phyloP scores from a whole-genome alignment of 2,329 filamentous ascomycete genomes.

The Ciborinia camelliae region DNA sequence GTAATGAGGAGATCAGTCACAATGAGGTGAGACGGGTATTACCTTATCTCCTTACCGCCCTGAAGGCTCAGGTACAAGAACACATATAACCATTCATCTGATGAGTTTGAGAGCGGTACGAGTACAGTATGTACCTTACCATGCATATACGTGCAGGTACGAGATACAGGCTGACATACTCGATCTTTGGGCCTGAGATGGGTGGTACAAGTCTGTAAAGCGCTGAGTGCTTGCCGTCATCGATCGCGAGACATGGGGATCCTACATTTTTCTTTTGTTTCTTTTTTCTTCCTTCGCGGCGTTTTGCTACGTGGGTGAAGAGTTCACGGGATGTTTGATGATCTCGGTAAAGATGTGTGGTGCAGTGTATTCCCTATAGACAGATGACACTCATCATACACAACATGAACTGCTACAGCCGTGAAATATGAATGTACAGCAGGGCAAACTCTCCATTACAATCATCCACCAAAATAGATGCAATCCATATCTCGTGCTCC shows the following conservation, averaged over 20 bases:
- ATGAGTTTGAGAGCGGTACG: background rate
- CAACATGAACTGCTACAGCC: background rate
- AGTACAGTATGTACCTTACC: background rate
- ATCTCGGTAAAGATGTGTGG: background rate
- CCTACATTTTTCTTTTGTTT: background rate
- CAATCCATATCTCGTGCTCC: background rate
- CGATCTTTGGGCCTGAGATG: background rate
- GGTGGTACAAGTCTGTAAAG: background rate
- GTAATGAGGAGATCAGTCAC: background rate
- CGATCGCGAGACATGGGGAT: background rate
- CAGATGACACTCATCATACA: background rate
- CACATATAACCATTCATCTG: background rate
- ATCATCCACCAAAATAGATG: background rate
- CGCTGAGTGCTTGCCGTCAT: background rate
- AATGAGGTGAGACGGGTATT: conserved; percentile 10
- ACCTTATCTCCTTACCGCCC: background rate
- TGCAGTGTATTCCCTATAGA: background rate
- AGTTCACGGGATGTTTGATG: background rate
- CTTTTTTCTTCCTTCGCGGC: background rate
- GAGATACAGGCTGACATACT: background rate
- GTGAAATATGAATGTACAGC: background rate
- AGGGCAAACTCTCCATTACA: background rate
- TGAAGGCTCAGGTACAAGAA: conserved; percentile 7
- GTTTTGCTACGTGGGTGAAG: background rate
- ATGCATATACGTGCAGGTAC: conserved; percentile 1